These are phyloP conservation scores for Nakazawaea ernobii DNA, from an alignment of 805 yeast species.

Conservation along the genomic window DNA sequence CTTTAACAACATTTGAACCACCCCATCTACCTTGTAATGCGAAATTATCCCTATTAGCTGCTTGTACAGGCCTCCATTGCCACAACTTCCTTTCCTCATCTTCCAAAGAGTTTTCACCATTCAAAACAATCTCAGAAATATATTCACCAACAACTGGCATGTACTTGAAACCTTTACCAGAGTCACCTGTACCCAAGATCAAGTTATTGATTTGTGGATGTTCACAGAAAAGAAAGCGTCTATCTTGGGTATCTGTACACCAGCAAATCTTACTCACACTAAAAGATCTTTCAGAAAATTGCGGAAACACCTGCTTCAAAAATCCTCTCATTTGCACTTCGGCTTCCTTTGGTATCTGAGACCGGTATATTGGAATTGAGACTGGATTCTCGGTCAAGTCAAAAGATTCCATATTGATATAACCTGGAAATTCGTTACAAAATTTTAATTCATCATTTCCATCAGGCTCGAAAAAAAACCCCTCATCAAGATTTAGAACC, in stretches of 20 bases:
- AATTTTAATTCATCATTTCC: slow-evolving; percentile 27
- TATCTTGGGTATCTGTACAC: slow-evolving; percentile 31
- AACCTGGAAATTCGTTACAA: slow-evolving; percentile 36
- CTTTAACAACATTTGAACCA: slow-evolving; percentile 16
- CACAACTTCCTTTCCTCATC: slow-evolving; percentile 21
- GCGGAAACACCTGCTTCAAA: slow-evolving; percentile 27
- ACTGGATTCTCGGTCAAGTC: slow-evolving; percentile 3
- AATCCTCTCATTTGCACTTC: slow-evolving; percentile 26
- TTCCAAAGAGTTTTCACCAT: slow-evolving; percentile 24
- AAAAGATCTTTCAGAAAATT: slow-evolving; percentile 24
- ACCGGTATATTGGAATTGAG: slow-evolving; percentile 26
- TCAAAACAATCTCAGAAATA: slow-evolving; percentile 23
- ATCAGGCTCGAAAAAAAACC: slow-evolving; percentile 38
- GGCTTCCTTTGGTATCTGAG: slow-evolving; percentile 28
- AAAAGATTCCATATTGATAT: slow-evolving; percentile 18
- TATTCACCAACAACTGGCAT: slow-evolving; percentile 30
- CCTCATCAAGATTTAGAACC: slow-evolving; percentile 29
- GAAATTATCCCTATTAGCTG: slow-evolving; percentile 28
- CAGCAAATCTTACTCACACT: slow-evolving; percentile 26
- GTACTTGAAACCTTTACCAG: slow-evolving; percentile 31
- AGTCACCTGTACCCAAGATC: slow-evolving; percentile 30
- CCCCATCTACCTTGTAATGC: slow-evolving; percentile 18
- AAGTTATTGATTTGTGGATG: slow-evolving; percentile 24
- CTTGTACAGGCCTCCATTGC: slow-evolving; percentile 31
- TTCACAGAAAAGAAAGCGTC: slow-evolving; percentile 24